A percentile compares a stretch with the other conserved stretches of the same genome.
These are phyloP conservation scores for Cystobasidium pallidum DNA, from an alignment of 1,284 basidiomycete genomes.

Conservation along the genomic window DNA sequence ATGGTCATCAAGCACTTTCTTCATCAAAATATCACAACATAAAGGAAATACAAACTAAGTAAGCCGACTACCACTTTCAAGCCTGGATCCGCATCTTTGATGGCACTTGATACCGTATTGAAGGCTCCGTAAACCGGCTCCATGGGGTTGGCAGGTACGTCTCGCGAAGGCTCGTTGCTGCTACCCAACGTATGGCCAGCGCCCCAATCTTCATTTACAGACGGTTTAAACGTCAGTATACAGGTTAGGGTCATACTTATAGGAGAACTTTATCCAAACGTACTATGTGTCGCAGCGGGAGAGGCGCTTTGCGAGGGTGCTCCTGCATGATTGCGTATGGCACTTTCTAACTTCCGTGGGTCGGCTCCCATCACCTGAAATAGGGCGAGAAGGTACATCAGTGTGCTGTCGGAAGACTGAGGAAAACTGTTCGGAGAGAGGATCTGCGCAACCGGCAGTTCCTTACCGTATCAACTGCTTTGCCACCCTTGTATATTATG, in stretches of 20 bases:
- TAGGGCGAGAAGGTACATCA: not conserved
- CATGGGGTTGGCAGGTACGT: slow-evolving; percentile 14
- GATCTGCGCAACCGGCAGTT: no score
- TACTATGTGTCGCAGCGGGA: slow-evolving; percentile 14
- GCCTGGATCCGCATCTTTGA: slow-evolving; percentile 3
- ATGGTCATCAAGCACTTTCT: not conserved
- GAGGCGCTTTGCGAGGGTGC: slow-evolving; percentile 23
- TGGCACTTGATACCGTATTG: not conserved
- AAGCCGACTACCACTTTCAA: slow-evolving; percentile 24
- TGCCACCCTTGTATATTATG: slow-evolving; percentile 41
- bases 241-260: no score
- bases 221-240: not conserved
- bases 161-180: slow-evolving; percentile 13
- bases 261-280: not conserved
- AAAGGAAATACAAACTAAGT: slow-evolving; percentile 27
- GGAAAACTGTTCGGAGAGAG: no score
- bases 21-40: slow-evolving; percentile 18
- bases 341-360: slow-evolving; percentile 32
- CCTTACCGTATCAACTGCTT: slow-evolving; percentile 35
- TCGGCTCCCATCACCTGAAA: slow-evolving; percentile 37
- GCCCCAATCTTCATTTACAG: slow-evolving; percentile 35
- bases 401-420: no score
- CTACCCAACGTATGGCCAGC: slow-evolving; percentile 28
- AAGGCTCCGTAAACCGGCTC: slow-evolving; percentile 13
- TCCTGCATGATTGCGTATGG: slow-evolving; percentile 32